Base-by-base conservation (phyloP, 2,329 filamentous ascomycete species). In the Cercospora berteroae region DNA sequence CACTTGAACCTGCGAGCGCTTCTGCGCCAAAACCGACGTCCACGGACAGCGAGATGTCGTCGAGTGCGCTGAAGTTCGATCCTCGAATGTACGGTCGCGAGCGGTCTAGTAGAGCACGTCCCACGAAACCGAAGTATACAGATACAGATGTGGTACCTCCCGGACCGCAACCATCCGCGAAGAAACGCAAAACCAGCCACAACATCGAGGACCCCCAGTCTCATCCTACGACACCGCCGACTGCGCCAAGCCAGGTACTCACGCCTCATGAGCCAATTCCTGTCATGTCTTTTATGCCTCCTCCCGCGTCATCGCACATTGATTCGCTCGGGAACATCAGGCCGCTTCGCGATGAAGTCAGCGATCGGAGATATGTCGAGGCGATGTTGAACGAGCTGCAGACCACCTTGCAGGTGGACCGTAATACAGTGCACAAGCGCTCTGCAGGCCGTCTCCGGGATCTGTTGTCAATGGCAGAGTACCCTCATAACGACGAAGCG, bases 401-500 rank as follows among this genome's bases (percentile, higher is more conserved):
- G 23, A 25, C 29, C 16, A 20, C 60, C 23, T n/a, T 55, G 2
- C 18, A 16, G 5, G 23, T 42, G 16, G 56, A 57, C 27, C 57
- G 50, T 20, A 33, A 42, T 20, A 64, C 65, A 50, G 61, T 67
- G 6, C 59, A 62, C 66, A 68, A 64, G 42, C 57, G 66, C 36
- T 71, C 74, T 57, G 69, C 74, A 31, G 29, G 27, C 18, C 69
- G 74, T n/a, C 72, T 77, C n/a, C 23, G 66, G 9, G 56, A 67
- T 8, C 66, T 77, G 23, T 69, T 77, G n/a, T 58, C 70, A n/a
- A 50, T 62, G 18, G 75, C 75, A 9, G 57, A 50, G 9, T 70
- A 70, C 52, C 70, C 75, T 2, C 33, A 44, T 10, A 59, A 63
- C 3, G 60, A 65, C 6, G 76, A 77, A 52, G 73, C 71, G 2